Conservation (phyloP, 139 green algal species). For the Chlamydomonas applanata region DNA sequence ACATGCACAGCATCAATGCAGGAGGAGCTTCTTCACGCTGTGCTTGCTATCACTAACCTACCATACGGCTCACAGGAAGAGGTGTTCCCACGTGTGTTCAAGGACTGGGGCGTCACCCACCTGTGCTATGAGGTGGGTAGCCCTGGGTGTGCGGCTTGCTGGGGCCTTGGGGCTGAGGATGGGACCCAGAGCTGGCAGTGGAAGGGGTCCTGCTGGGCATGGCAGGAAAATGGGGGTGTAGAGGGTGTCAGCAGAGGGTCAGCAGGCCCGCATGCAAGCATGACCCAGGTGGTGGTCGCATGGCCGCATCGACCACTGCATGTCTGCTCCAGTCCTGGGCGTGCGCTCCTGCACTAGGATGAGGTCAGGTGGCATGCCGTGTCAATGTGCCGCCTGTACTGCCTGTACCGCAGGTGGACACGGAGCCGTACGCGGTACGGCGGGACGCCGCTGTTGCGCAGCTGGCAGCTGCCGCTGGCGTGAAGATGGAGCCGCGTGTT, state of each 20-base stretch:
- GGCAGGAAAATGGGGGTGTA: no score
- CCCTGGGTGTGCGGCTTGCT: no score
- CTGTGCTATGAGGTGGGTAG: constrained; percentile 81
- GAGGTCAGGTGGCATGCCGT: neutral
- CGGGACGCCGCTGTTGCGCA: constrained; percentile 53
- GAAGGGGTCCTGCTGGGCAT: no score
- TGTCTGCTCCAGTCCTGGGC: neutral
- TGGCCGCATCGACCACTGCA: no score
- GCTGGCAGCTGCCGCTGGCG: constrained; percentile 45
- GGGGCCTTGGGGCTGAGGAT: no score
- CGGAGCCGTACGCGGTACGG: constrained; percentile 77
- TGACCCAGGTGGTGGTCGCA: no score
- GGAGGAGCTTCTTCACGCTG: no score
- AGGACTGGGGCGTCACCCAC: constrained; percentile 59
- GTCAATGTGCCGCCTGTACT: neutral
- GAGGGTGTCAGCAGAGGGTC: no score
- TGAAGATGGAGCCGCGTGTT: constrained; percentile 50
- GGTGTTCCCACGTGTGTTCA: constrained; percentile 55
- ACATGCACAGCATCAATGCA: no score
- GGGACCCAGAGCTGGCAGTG: neutral
- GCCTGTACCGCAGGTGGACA: constrained; percentile 47
- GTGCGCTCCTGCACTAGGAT: neutral
- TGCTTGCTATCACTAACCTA: no score
- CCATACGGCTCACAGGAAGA: no score
- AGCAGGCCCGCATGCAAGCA: no score